Conservation (phyloP, 495 filamentous ascomycete genomes). For the Neurospora cerealis region DNA sequence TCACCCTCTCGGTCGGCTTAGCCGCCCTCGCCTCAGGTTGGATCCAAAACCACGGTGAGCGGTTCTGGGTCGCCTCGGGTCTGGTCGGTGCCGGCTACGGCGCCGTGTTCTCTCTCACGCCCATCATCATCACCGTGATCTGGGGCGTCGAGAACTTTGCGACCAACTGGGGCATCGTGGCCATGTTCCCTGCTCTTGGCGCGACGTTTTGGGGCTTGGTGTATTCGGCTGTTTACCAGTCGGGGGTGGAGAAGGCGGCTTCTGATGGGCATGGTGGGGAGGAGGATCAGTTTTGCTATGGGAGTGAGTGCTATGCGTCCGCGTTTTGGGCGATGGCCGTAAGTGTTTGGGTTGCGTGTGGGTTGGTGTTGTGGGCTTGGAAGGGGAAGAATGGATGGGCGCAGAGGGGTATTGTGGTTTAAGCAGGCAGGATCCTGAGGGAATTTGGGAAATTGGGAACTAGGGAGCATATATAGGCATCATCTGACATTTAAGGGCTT, state of each 20-base stretch:
- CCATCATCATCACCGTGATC: slow-evolving; percentile 85
- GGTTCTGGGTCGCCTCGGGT: slow-evolving; percentile 73
- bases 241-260: slow-evolving; percentile 31
- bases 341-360: slow-evolving; percentile 68
- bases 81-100: slow-evolving; percentile 86
- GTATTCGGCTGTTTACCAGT: slow-evolving; percentile 74
- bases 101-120: slow-evolving; percentile 76
- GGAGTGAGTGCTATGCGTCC: slow-evolving; percentile 63
- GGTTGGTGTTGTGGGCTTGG: slow-evolving; percentile 71
- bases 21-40: slow-evolving; percentile 62
- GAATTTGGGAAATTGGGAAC: not conserved
- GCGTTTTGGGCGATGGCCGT: slow-evolving; percentile 74
- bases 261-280: slow-evolving; percentile 18
- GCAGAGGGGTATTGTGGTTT: slow-evolving; percentile 64
- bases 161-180: slow-evolving; percentile 94
- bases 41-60: slow-evolving; percentile 51
- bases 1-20: slow-evolving; percentile 69
- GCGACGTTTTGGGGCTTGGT: slow-evolving; percentile 78
- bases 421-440: not conserved
- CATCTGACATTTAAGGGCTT: not conserved
- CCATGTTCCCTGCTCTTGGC: slow-evolving; percentile 77
- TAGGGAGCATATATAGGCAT: not conserved
- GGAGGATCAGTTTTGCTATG: slow-evolving; percentile 54
- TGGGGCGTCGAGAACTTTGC: slow-evolving; percentile 99
- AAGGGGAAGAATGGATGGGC: slow-evolving; percentile 66